Evolutionary conservation across 345 rosid genomes (phyloP).

Genomic region (Limnanthes douglasii): DNA sequence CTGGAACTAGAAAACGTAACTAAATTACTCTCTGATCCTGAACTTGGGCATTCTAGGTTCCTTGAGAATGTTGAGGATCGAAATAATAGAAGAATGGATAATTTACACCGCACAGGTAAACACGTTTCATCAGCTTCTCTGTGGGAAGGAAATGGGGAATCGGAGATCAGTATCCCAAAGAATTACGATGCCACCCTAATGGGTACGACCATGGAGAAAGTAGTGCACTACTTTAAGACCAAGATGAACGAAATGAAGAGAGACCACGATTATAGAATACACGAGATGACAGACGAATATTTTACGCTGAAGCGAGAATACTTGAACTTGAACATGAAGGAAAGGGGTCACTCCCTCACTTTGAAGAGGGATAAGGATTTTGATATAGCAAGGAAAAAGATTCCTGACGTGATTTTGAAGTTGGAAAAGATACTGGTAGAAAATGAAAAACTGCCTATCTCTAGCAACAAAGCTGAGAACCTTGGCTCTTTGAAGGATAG

Average conservation of each 20-base stretch:
- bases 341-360: slow-evolving; percentile 30
- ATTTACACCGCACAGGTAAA: slow-evolving; percentile 36
- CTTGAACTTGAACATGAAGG: slow-evolving; percentile 41
- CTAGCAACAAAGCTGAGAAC: slow-evolving; percentile 15
- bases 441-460: slow-evolving; percentile 22
- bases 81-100: slow-evolving; percentile 21
- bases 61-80: slow-evolving; percentile 29
- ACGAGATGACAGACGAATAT: slow-evolving; percentile 40
- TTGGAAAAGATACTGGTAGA: slow-evolving; percentile 43
- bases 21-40: slow-evolving; percentile 31
- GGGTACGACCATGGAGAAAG: slow-evolving; percentile 24
- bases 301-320: slow-evolving; percentile 45
- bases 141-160: slow-evolving; percentile 52
- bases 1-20: slow-evolving; percentile 53
- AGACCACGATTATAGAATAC: slow-evolving; percentile 44
- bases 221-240: slow-evolving; percentile 35
- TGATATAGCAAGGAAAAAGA: slow-evolving; percentile 51
- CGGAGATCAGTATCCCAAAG: slow-evolving; percentile 35
- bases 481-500: slow-evolving; percentile 28
- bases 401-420: slow-evolving; percentile 36
- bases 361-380: slow-evolving; percentile 62
- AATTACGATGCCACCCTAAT: slow-evolving; percentile 28
- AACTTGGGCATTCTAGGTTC: slow-evolving; percentile 34
- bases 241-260: slow-evolving; percentile 86
- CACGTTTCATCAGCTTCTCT: slow-evolving; percentile 24